Percentiles rank a stretch among this genome's conserved stretches.
Conservation (phyloP, 176 grass and related monocot genomes). For the Dactylis glomerata region DNA sequence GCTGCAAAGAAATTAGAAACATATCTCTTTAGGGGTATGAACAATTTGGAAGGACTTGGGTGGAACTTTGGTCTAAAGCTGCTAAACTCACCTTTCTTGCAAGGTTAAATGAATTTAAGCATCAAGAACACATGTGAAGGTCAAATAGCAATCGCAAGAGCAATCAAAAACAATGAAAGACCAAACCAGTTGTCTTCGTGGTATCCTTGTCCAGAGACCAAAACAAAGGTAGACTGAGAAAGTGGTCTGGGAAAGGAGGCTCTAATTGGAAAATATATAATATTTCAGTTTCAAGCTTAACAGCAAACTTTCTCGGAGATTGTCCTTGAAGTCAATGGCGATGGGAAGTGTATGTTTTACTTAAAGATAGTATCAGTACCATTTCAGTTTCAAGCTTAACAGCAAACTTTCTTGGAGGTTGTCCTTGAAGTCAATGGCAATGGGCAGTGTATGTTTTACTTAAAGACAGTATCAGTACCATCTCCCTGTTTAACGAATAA, state of each 20-base stretch:
- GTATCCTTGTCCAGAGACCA: not conserved
- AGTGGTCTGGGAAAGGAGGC: not conserved
- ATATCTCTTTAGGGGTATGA: not conserved
- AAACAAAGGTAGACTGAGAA: not conserved
- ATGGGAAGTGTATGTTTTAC: not conserved
- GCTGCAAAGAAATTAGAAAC: not conserved
- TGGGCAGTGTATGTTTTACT: not conserved
- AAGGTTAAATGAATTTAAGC: not conserved
- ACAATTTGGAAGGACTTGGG: not conserved
- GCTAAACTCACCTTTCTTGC: not conserved
- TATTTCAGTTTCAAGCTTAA: not conserved
- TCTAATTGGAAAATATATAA: not conserved
- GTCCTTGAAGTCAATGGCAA: not conserved
- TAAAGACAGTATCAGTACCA: not conserved
- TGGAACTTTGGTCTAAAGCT: not conserved
- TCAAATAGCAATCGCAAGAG: not conserved
- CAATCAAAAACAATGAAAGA: not conserved
- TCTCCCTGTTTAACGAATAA: too few relatives aligned
- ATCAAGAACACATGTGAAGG: not conserved
- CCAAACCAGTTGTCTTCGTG: not conserved
- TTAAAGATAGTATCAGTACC: not conserved
- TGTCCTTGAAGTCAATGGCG: not conserved
- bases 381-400: too few relatives aligned
- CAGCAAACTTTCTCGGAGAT: not conserved
- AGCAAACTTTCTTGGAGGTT: not conserved